A percentile compares a stretch with the other conserved stretches of the same genome.
Conservation (phyloP, 371 early-diverging fungal genomes). For the Rhizomucor miehei region DNA sequence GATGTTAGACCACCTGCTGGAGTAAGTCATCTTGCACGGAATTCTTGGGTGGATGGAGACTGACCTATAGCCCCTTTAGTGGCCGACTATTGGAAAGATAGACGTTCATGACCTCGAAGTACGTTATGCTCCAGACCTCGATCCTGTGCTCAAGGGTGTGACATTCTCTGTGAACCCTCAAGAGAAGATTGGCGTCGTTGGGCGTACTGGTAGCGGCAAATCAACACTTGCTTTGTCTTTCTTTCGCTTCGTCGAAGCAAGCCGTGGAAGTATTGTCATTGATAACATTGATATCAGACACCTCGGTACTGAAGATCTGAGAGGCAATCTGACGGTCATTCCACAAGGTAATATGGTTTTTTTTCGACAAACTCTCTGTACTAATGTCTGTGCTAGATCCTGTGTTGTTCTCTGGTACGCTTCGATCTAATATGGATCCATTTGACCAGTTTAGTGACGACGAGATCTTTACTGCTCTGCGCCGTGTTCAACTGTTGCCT, state of each 20-base stretch:
- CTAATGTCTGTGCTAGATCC: conserved; percentile 39
- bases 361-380: neutral
- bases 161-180: conserved; percentile 45
- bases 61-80: conserved; percentile 23
- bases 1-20: conserved; percentile 51
- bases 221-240: conserved; percentile 70
- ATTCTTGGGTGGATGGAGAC: neutral
- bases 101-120: conserved; percentile 55
- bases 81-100: conserved; percentile 65
- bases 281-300: conserved; percentile 74
- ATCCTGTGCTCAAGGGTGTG: conserved; percentile 58
- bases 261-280: conserved; percentile 64
- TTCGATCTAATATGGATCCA: conserved; percentile 68
- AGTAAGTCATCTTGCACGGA: conserved; percentile 17
- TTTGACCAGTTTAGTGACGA: conserved; percentile 58
- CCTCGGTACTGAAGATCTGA: conserved; percentile 68
- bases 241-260: conserved; percentile 73
- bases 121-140: conserved; percentile 59
- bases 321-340: conserved; percentile 68
- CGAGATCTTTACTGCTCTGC: conserved; percentile 65
- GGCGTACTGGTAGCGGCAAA: conserved; percentile 80
- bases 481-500: conserved; percentile 51
- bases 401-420: conserved; percentile 61
- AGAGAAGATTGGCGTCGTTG: conserved; percentile 65
- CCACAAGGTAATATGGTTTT: conserved; percentile 49